phyloP scores from a whole-genome alignment of 2,329 filamentous ascomycete species.

The Teratosphaeria zuluensis region DNA sequence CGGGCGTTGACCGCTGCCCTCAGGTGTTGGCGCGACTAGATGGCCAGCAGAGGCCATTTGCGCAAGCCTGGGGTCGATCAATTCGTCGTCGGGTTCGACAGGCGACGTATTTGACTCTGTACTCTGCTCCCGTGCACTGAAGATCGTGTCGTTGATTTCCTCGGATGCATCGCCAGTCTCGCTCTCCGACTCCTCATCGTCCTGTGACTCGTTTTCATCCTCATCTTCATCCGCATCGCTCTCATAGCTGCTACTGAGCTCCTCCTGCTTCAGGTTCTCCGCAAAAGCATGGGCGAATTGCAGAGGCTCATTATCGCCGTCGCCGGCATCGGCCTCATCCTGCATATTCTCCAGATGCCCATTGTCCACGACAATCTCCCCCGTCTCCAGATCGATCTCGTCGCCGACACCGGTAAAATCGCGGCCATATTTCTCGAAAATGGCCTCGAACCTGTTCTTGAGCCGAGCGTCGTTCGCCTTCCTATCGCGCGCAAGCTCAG shows the following conservation, averaged over 20 bases:
- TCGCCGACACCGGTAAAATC: constrained; percentile 79
- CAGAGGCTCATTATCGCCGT: constrained; percentile 14
- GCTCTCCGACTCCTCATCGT: constrained; percentile 14
- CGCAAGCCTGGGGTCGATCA: not conserved
- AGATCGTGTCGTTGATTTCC: not conserved
- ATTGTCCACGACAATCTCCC: constrained; percentile 79
- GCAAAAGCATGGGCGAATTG: constrained; percentile 24
- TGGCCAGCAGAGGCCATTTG: not conserved
- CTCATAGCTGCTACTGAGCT: constrained; percentile 5
- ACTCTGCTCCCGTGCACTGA: not conserved
- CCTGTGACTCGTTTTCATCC: constrained; percentile 16
- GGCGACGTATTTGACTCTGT: not conserved
- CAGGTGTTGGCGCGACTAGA: not conserved
- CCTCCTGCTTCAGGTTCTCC: constrained; percentile 24
- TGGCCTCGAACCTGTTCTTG: constrained; percentile 75
- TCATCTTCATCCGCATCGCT: constrained; percentile 26
- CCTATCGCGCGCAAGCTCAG: constrained; percentile 43
- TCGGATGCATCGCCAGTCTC: not conserved
- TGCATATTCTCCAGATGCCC: constrained; percentile 65
- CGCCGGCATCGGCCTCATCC: constrained; percentile 44
- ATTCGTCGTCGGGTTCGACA: not conserved
- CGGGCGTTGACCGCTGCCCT: not conserved
- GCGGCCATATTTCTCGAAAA: constrained; percentile 63
- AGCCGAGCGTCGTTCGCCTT: constrained; percentile 56
- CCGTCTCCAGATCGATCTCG: constrained; percentile 77